A percentile compares a stretch with the other conserved stretches of the same genome.
These are phyloP conservation scores for Rhizopus stolonifer DNA, from an alignment of 371 early-diverging fungal genomes.

Conservation along the genomic window DNA sequence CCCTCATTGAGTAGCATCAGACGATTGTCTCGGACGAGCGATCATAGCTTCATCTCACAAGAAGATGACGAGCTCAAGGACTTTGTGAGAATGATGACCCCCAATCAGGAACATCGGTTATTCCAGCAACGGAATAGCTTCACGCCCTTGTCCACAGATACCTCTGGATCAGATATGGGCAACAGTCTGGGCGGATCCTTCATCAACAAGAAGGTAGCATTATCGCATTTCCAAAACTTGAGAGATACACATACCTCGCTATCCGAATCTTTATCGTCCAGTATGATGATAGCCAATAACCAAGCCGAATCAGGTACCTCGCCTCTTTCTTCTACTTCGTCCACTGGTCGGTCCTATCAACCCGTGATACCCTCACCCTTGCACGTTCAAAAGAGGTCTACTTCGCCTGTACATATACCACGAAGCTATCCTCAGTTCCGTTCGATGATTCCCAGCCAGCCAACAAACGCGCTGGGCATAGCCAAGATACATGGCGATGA, in stretches of 20 bases:
- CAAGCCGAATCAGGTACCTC: conserved; percentile 3
- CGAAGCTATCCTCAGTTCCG: conserved; percentile 20
- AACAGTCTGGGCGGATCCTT: conserved; percentile 6
- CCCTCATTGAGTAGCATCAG: conserved; percentile 26
- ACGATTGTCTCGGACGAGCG: conserved; percentile 33
- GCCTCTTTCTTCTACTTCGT: conserved; percentile 25
- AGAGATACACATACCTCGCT: conserved; percentile 32
- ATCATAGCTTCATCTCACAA: conserved; percentile 23
- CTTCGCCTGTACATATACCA: conserved; percentile 27
- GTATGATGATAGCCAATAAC: conserved; percentile 10
- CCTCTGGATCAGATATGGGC: conserved; percentile 3
- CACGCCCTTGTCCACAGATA: conserved; percentile 4
- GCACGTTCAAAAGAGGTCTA: conserved; percentile 18
- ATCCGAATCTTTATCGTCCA: conserved; percentile 25
- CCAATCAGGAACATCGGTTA: conserved; percentile 50
- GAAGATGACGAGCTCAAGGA: conserved; percentile 57
- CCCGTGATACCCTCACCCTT: conserved; percentile 26
- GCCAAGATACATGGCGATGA: conserved; percentile 1
- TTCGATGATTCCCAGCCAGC: conserved; percentile 5
- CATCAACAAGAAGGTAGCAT: conserved; percentile 13
- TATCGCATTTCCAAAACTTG: conserved; percentile 37
- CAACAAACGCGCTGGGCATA: conserved; percentile 4
- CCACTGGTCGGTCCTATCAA: conserved; percentile 26
- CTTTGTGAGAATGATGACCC: conserved; percentile 62
- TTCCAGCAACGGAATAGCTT: conserved; percentile 26